phyloP scores from a whole-genome alignment of 768 basidiomycete species.

The Lactifluus echinatus region DNA sequence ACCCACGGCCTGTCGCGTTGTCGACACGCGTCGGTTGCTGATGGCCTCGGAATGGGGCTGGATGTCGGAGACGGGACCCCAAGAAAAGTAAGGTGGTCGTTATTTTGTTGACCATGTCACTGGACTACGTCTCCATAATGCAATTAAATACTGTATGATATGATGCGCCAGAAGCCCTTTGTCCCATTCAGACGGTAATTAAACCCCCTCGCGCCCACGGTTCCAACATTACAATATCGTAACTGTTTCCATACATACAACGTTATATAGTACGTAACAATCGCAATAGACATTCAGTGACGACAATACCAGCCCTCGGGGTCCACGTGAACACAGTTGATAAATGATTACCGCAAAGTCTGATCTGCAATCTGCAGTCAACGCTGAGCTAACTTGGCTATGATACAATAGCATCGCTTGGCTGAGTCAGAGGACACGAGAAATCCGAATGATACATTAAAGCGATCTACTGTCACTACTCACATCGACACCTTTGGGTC shows the following conservation, averaged over 20 bases:
- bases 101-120: background rate
- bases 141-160: too few relatives aligned
- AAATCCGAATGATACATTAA: slow-evolving; percentile 3
- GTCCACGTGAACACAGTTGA: background rate
- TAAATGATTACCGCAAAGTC: too few relatives aligned
- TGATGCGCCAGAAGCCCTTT: too few relatives aligned
- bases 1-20: background rate
- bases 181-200: background rate
- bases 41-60: too few relatives aligned
- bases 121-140: background rate
- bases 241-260: background rate
- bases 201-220: background rate
- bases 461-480: background rate
- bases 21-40: background rate
- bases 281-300: background rate
- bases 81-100: background rate
- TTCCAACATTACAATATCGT: background rate
- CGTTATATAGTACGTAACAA: too few relatives aligned
- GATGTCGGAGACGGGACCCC: background rate
- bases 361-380: too few relatives aligned
- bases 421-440: background rate
- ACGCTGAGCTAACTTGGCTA: background rate
- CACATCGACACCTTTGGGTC: background rate
- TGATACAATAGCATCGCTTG: background rate
- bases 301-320: background rate